Base-by-base conservation (phyloP, 192 early-diverging fungal species). In the Phycomyces nitens region DNA sequence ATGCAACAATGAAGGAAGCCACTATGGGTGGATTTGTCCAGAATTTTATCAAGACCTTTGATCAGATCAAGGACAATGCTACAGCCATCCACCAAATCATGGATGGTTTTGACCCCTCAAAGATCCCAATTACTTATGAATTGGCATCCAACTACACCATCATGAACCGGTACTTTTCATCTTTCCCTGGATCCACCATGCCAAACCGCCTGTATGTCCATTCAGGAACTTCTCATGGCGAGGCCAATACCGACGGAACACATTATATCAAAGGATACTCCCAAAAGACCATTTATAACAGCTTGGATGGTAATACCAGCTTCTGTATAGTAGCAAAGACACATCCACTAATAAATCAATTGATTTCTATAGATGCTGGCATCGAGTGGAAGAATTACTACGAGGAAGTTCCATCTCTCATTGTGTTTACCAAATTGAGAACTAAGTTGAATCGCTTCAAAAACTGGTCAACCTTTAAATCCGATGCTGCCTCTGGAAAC, bases 121-220 rank as follows among this genome's bases (percentile, higher is more conserved):
- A 18, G 22, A 53, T 70, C 27, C 68, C 68, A 24, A 57, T 70
- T 22, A 64, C 50, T 21, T 64, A 58, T 53, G 39, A 47, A 24
- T 58, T 70, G 61, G 68, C 68, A 16, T 18, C 63, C 20, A 64
- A 70, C 22, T 70, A 53, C 47, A 50, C 50, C 9, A 24, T 70
- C 0, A 38, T 70, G 26, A 62, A 70, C 42, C 42, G 55, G 5
- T 70, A 54, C 22, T 64, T 58, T 47, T 43, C 64, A 1, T 44
- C 64, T 23, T 65, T 65, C 47, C 55, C 64, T 43, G 64, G 64
- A 18, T 57, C 49, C 11, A 70, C 68, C 27, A 64, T 58, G 53
- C 68, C 68, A 20, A 70, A 70, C 23, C 60, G 68, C 21, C 18
- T 70, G 44, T 70, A 54, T 39, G 42, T 70, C 10, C 68, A 70